A percentile compares a stretch with the other conserved stretches of the same genome.
These are phyloP conservation scores for Pyrrhoderma lamaoense DNA, from an alignment of 1,284 basidiomycete genomes.

Conservation along the genomic window DNA sequence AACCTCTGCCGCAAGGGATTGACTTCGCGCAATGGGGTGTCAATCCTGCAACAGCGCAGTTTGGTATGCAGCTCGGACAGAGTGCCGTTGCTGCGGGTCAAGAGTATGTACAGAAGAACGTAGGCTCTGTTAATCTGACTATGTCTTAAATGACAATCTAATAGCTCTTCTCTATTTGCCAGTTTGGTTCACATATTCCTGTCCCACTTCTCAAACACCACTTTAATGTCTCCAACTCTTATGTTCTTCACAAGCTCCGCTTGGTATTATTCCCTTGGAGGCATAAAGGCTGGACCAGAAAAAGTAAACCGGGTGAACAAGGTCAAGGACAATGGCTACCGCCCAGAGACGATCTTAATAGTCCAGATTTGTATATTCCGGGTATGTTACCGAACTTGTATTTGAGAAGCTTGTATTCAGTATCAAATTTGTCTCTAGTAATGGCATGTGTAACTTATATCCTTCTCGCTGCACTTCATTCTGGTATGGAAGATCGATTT, in stretches of 20 bases:
- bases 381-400: conserved; percentile 41
- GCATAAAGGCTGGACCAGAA: conserved; percentile 77
- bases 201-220: conserved; percentile 81
- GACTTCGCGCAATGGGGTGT: conserved; percentile 75
- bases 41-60: conserved; percentile 90
- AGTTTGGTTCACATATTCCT: conserved; percentile 80
- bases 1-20: conserved; percentile 17
- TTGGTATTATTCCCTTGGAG: conserved; percentile 95
- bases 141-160: conserved; percentile 5
- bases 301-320: conserved; percentile 53
- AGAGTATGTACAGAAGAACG: conserved; percentile 93
- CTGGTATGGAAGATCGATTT: conserved; percentile 79
- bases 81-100: conserved; percentile 91
- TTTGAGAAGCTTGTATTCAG: conserved; percentile 7
- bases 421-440: conserved; percentile 36
- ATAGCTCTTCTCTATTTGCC: conserved; percentile 8
- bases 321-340: conserved; percentile 77
- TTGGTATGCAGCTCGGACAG: conserved; percentile 93
- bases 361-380: conserved; percentile 95
- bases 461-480: conserved; percentile 78
- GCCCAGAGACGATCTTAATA: conserved; percentile 92
- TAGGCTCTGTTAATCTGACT: conserved; percentile 32
- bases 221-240: conserved; percentile 96
- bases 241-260: conserved; percentile 87
- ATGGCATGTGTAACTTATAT: conserved; percentile 98